Conservation (phyloP, 352 stramenopile species). For the Pythium rishiriense region DNA sequence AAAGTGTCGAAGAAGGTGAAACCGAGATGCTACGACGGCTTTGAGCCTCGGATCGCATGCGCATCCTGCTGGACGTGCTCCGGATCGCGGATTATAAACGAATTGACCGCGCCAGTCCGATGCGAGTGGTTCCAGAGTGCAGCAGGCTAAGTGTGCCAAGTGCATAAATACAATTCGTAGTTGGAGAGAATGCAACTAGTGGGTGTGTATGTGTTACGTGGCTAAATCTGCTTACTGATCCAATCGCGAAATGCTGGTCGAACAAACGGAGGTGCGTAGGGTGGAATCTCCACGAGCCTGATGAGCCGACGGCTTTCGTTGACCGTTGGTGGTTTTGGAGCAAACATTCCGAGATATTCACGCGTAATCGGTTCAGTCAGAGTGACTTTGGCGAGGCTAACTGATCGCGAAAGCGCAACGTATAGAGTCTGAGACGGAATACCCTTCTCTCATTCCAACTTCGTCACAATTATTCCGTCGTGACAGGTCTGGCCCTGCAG, state of each 20-base stretch:
- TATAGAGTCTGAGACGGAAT: conserved; percentile 5
- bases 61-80: too few species aligned
- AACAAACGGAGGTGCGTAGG: background rate
- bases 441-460: background rate
- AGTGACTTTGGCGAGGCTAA: background rate
- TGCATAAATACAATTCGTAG: too few species aligned
- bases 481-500: conserved; percentile 8
- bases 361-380: conserved; percentile 8
- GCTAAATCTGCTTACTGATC: background rate
- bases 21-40: too few species aligned
- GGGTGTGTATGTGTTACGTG: background rate
- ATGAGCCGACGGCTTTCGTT: background rate
- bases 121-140: too few species aligned
- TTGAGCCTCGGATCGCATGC: too few species aligned
- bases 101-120: too few species aligned
- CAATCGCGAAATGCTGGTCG: background rate
- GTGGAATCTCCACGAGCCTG: background rate
- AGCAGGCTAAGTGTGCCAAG: too few species aligned
- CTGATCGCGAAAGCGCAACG: conserved; percentile 2
- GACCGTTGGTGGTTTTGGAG: background rate
- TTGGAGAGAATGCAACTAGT: too few species aligned
- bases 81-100: too few species aligned
- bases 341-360: conserved; percentile 1
- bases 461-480: conserved; percentile 5
- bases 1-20: too few species aligned